Percentiles rank a stretch among this genome's conserved stretches.
These are phyloP conservation scores for Flaveria robusta DNA, from an alignment of 129 eudicot genomes.

Conservation along the genomic window DNA sequence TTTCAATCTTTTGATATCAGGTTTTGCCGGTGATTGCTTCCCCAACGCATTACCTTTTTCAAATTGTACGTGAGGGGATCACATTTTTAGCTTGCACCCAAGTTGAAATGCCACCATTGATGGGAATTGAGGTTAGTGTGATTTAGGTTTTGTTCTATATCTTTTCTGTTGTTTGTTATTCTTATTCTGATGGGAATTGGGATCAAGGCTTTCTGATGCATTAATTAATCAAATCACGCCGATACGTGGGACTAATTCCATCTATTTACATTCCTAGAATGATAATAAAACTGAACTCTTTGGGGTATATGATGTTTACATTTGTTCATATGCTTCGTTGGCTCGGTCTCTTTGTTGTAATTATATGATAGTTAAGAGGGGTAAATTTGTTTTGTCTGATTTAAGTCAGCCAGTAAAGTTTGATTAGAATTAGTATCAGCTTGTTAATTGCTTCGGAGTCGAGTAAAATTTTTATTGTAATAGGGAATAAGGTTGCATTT, in stretches of 20 bases:
- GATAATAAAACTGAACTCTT: not conserved
- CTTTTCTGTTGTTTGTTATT: not conserved
- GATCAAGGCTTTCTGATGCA: not conserved
- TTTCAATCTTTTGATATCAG: slow-evolving; percentile 35
- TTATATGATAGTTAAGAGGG: not conserved
- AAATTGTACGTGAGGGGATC: slow-evolving; percentile 83
- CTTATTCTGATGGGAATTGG: not conserved
- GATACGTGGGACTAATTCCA: not conserved
- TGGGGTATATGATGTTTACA: not conserved
- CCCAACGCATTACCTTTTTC: slow-evolving; percentile 94
- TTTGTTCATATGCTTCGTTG: slow-evolving; percentile 1
- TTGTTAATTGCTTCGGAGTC: too few species aligned
- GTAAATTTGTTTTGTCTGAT: too few species aligned
- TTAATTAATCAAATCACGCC: not conserved
- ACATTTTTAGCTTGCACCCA: slow-evolving; percentile 94
- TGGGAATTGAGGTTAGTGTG: slow-evolving; percentile 78
- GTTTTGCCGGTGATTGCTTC: slow-evolving; percentile 86
- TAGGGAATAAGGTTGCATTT: too few species aligned
- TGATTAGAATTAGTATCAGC: too few species aligned
- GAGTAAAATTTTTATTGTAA: too few species aligned
- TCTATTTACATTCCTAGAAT: not conserved
- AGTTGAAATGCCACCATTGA: slow-evolving; percentile 97
- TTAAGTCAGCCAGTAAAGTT: too few species aligned
- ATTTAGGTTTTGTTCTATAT: not conserved
- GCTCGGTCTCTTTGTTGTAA: not conserved